phyloP scores from a whole-genome alignment of 768 basidiomycete species.

The Mycena crocata region DNA sequence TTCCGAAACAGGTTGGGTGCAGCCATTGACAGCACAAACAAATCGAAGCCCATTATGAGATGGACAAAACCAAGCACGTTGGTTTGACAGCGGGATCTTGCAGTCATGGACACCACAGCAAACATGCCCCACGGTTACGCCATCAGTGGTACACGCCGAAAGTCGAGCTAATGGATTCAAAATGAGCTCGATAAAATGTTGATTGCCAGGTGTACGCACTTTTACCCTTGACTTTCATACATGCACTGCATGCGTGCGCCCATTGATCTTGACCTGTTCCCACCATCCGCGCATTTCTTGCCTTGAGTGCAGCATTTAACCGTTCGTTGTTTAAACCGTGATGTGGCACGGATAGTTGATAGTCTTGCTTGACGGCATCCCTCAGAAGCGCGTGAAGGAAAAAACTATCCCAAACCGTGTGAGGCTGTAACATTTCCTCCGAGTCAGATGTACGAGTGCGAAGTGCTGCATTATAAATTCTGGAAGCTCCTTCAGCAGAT shows the following conservation, averaged over 20 bases:
- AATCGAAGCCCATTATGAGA: constrained; percentile 15
- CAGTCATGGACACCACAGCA: constrained; percentile 40
- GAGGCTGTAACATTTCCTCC: background rate
- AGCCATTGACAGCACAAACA: constrained; percentile 1
- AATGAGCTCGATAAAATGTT: background rate
- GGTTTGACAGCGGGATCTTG: constrained; percentile 23
- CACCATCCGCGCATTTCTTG: background rate
- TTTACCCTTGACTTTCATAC: background rate
- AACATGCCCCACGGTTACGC: constrained; percentile 39
- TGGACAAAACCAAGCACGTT: constrained; percentile 26
- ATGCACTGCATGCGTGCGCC: constrained; percentile 7
- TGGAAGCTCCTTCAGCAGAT: background rate
- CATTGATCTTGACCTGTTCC: constrained; percentile 8
- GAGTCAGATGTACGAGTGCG: background rate
- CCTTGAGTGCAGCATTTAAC: background rate
- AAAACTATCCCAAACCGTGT: background rate
- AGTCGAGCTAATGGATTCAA: constrained; percentile 1
- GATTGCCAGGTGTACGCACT: background rate
- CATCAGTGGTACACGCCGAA: constrained; percentile 37
- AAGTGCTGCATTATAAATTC: constrained; percentile 9
- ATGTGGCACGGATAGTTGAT: background rate
- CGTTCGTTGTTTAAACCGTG: background rate
- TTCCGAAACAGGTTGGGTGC: background rate
- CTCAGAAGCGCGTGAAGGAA: background rate
- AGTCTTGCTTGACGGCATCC: background rate